Base-by-base conservation (phyloP, 768 basidiomycete genomes). In the Auricularia cornea region DNA sequence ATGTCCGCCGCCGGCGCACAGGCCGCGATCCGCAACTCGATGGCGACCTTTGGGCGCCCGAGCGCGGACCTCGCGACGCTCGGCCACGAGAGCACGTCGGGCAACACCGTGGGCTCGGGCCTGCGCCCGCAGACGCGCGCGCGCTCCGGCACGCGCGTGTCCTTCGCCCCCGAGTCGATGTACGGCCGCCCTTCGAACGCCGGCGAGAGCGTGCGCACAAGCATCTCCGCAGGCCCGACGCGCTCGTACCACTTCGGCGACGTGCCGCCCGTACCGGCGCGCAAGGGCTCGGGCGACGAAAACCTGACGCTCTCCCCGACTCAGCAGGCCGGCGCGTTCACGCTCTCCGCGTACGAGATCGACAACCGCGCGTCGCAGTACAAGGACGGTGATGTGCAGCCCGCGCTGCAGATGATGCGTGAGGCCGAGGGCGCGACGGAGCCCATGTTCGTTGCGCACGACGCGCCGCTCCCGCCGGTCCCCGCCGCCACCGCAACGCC, bases 371-470 rank as follows among this genome's bases (percentile, higher is more conserved):
- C 65, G 66, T 78, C 59, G 87, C 85, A 32, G 86, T 60, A 32
- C 63, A 64, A 54, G 60, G 54, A 18, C 41, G 6, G 48, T 23
- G 60, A 85, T 31, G 78, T 89, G 18, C 79, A 86, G 77, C 87
- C 89, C 3, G 90, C 90, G 18, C 75, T 91, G 59, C 80, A 79
- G 62, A 88, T 91, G 81, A 90, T 92, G 88, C 87, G 88, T 66
- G 65, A 62, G 26, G 57, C 30, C 16, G 41, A 40, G 11, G 44
- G 31, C 60, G 11, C 40, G 31, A 26, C 8, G 44, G 38, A 62
- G 31, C 54, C 59, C 18, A 44, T 62, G 16, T 59, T 62, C 28
- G 35, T 62, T 61, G 26, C 60, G 61, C 11, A 30, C 61, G 52
- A 44, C 30, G 52, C 62, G 52, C 40, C 64, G 16, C 64, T 62